These are phyloP conservation scores for Dentipellis fragilis DNA, from an alignment of 768 basidiomycete species.

Conservation along the genomic window DNA sequence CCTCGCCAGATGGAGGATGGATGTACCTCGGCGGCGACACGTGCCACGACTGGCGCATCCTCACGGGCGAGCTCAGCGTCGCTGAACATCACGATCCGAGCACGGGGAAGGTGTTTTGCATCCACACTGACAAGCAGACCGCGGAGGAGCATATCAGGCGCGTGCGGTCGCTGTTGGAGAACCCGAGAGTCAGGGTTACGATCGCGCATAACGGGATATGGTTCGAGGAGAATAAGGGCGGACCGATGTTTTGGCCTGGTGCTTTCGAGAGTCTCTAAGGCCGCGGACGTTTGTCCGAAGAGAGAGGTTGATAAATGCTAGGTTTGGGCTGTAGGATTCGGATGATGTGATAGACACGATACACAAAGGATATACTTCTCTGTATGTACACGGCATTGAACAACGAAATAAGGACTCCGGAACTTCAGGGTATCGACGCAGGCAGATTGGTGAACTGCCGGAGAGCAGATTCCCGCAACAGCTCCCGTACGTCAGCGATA, in stretches of 20 bases:
- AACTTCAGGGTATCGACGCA: background rate
- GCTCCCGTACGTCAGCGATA: conserved; percentile 26
- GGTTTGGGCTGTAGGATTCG: no score
- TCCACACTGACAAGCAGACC: background rate
- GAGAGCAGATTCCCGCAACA: conserved; percentile 29
- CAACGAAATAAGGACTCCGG: no score
- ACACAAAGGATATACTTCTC: no score
- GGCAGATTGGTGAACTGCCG: conserved; percentile 25
- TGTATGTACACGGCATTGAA: no score
- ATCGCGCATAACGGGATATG: conserved; percentile 12
- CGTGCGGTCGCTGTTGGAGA: background rate
- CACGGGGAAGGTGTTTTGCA: background rate
- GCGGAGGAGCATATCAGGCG: background rate
- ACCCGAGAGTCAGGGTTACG: conserved; percentile 2
- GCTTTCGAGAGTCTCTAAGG: background rate
- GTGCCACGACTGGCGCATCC: conserved; percentile 4
- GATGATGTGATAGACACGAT: no score
- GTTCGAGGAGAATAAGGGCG: conserved; percentile 4
- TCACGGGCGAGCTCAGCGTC: conserved; percentile 6
- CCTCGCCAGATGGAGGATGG: conserved; percentile 9
- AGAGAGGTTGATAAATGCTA: no score
- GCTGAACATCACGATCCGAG: background rate
- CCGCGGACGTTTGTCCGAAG: no score
- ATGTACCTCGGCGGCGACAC: conserved; percentile 11
- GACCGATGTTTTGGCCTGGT: background rate